Evolutionary conservation across 1,284 basidiomycete genomes (phyloP), one percentile per base, ranked within the genome.

Genomic region (Puccinia triticina): DNA sequence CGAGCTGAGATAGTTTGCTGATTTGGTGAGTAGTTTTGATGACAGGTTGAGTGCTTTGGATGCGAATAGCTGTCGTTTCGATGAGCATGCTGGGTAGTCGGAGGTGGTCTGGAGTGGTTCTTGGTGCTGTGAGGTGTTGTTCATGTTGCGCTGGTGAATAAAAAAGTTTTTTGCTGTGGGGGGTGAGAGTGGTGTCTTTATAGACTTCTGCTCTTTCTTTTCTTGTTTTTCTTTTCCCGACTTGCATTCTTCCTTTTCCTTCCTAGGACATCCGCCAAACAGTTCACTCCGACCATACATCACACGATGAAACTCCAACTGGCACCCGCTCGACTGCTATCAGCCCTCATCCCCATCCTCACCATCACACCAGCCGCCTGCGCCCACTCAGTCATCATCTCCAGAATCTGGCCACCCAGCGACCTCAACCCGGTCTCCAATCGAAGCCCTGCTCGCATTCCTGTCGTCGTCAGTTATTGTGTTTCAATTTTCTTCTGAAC

Each of bases 11-110:
- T 80, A 80, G 55, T 14, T 72, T 37, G 69, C 67, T 34, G 78
- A 80, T 73, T 80, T 80, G 18, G 50, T 72, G 50, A 80, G 32
- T 46, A 80, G 37, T 37, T 80, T 80, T 14, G 78, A 80, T 26
- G 78, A 80, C 14, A 80, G 69, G 32, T 61, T 73, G 37, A 80
- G 43, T 46, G 78, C 78, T 48, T 73, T 80, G 18, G 43, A 50
- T 8, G 37, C 53, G 4, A 77, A 34, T 10, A 67, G 29, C 55
- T 67, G 32, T 64, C 55, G 29, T 77, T 64, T 77, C 26, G 75
- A 77, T 3, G 59, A 43, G 40, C 5, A 43, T 43, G 57, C 1
- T 37, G 32, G 18, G 32, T 34, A n/a, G n/a, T 16, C 18, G 29
- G 32, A 21, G 12, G 40, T 53, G 3, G 50, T 21, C 16, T 53